These are phyloP conservation scores for Aspergillus neotritici DNA, from an alignment of 2,329 filamentous ascomycete genomes.

Conservation along the genomic window DNA sequence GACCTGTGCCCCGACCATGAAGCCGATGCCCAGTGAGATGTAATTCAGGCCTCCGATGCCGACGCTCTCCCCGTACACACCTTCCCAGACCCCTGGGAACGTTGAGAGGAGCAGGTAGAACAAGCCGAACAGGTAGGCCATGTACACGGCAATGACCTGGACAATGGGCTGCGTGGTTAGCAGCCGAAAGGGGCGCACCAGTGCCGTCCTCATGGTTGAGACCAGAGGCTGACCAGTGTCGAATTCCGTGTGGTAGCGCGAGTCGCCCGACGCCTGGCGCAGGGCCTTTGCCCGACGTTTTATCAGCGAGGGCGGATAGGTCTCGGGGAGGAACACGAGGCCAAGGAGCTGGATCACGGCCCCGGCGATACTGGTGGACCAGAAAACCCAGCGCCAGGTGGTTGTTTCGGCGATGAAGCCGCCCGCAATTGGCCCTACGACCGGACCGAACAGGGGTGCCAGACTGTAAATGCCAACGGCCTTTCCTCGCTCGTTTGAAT, in stretches of 20 bases:
- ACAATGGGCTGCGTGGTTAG: constrained; percentile 56
- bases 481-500: constrained; percentile 56
- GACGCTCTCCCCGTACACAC: constrained; percentile 49
- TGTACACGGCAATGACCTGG: constrained; percentile 49
- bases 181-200: constrained; percentile 53
- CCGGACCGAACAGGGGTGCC: constrained; percentile 59
- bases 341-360: constrained; percentile 56
- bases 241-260: constrained; percentile 30
- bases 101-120: constrained; percentile 32
- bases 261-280: constrained; percentile 33
- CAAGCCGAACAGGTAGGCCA: constrained; percentile 54
- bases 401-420: constrained; percentile 58
- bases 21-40: constrained; percentile 57
- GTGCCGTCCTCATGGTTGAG: constrained; percentile 20
- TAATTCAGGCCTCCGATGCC: constrained; percentile 59
- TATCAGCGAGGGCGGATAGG: constrained; percentile 61
- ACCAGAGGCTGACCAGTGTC: constrained; percentile 2
- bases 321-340: constrained; percentile 58
- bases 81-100: constrained; percentile 52
- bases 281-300: constrained; percentile 47
- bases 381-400: constrained; percentile 70
- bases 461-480: constrained; percentile 59
- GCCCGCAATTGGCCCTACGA: constrained; percentile 59
- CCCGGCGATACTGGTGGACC: constrained; percentile 56
- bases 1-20: constrained; percentile 50